Conservation (phyloP, 176 grass and related monocot species). For the Phyllostachys edulis region DNA sequence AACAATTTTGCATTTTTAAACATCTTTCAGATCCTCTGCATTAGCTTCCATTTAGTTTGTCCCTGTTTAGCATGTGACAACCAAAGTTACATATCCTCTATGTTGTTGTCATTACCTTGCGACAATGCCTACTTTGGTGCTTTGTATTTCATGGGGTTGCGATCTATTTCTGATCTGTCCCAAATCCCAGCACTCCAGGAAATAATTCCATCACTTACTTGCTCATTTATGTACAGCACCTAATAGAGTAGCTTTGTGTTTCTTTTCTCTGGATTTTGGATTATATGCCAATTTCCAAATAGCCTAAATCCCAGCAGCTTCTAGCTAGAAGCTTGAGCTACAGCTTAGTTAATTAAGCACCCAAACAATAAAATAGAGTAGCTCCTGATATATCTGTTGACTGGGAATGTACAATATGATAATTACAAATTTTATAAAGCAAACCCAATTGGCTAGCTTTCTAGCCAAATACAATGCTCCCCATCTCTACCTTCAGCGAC, state of each 20-base stretch:
- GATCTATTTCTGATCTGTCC: neutral
- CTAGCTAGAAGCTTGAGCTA: neutral
- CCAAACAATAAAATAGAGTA: neutral
- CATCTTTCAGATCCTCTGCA: neutral
- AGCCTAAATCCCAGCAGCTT: neutral
- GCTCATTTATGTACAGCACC: neutral
- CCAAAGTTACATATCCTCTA: neutral
- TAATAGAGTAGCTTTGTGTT: neutral
- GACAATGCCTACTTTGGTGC: neutral
- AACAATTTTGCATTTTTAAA: neutral
- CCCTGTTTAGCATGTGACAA: neutral
- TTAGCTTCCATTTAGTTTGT: neutral
- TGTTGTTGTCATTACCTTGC: neutral
- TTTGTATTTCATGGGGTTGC: neutral
- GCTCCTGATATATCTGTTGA: neutral
- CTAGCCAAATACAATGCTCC: neutral
- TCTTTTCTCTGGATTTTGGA: neutral
- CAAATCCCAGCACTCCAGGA: no score
- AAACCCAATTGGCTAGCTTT: neutral
- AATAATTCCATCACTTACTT: neutral
- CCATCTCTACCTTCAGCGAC: neutral
- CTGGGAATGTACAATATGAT: neutral
- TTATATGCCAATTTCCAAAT: neutral
- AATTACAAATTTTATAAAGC: neutral
- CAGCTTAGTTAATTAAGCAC: neutral